Base-by-base conservation (phyloP, 352 stramenopile genomes). In the Salisapilia sapeloensis region DNA sequence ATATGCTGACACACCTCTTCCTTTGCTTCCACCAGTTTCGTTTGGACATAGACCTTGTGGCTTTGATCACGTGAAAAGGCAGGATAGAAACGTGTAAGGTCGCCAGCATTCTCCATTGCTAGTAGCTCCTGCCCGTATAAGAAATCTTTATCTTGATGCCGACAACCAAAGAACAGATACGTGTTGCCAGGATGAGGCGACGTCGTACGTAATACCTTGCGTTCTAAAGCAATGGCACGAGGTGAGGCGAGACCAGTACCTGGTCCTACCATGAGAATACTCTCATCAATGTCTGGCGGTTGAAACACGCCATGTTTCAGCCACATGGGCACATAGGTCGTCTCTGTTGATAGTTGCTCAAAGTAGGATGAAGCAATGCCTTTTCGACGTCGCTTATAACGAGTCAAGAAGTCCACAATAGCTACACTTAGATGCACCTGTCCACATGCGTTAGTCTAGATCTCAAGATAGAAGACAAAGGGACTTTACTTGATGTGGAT, bases 1-100 rank as follows among this genome's bases (percentile, higher is more conserved):
- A 87, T 58, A 27, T 83, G 56, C 22, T 76, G 42, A 29, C 66
- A 90, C 0, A 91, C 55, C 5, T 46, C 30, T 15, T 79, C 50
- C 41, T 85, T 86, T 38, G 84, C 55, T 43, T 96, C 78, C 6
- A 53, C 60, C 13, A 96, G 60, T 8, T 61, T 61, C 11, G 72
- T 84, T 55, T 93, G 80, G 16, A 96, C 85, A 49, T 96, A 96
- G 5, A 95, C 65, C 50, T 95, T 95, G 36, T 82, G 47, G 18
- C 56, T 48, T 62, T 90, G 67, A 24, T 95, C 78, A 17, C 85
- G 76, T 7, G 83, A 96, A 41, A 95, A 96, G 1, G 86, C 85
- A 0, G 77, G 90, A 40, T 86, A 54, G 2, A 96, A 51, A 12
- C 53, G 46, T 2, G 56, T 77, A 23, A 96, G 46, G 19, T 65